A percentile compares a stretch with the other conserved stretches of the same genome.
phyloP scores from a whole-genome alignment of 495 filamentous ascomycete species.

The Hypoxylon subgilvum region DNA sequence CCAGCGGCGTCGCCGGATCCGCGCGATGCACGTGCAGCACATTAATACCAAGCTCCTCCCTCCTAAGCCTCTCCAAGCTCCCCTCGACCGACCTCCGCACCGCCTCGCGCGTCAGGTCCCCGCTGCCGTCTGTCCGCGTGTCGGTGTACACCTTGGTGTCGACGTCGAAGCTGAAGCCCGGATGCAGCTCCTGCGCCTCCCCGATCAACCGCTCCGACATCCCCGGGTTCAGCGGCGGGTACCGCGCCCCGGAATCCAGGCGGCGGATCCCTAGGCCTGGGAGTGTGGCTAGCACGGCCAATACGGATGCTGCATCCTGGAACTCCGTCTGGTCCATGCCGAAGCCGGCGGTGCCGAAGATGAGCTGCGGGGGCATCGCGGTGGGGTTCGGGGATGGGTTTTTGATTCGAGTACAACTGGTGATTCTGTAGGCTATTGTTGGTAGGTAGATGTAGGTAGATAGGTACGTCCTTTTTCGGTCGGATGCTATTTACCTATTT shows the following conservation, averaged over 20 bases:
- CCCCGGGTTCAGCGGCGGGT: slow-evolving; percentile 52
- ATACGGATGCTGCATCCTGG: slow-evolving; percentile 32
- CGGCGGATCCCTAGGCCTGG: slow-evolving; percentile 41
- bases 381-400: too few relatives aligned
- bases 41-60: slow-evolving; percentile 19
- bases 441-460: too few relatives aligned
- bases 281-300: slow-evolving; percentile 37
- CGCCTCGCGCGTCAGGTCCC: slow-evolving; percentile 17
- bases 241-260: slow-evolving; percentile 54
- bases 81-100: slow-evolving; percentile 13
- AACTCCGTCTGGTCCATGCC: slow-evolving; percentile 42
- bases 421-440: too few relatives aligned
- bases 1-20: slow-evolving; percentile 43
- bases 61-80: slow-evolving; percentile 27
- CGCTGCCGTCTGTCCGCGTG: slow-evolving; percentile 29
- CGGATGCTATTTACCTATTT: too few relatives aligned
- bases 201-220: slow-evolving; percentile 53
- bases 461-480: too few relatives aligned
- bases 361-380: slow-evolving; percentile 41
- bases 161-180: slow-evolving; percentile 43
- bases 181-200: slow-evolving; percentile 39
- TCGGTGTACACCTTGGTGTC: slow-evolving; percentile 52
- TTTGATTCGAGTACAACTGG: too few relatives aligned
- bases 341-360: slow-evolving; percentile 48
- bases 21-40: slow-evolving; percentile 45